Percentiles rank a stretch among this genome's conserved stretches.
Conservation (phyloP, 1,284 basidiomycete genomes). For the Heterobasidion occidentale region DNA sequence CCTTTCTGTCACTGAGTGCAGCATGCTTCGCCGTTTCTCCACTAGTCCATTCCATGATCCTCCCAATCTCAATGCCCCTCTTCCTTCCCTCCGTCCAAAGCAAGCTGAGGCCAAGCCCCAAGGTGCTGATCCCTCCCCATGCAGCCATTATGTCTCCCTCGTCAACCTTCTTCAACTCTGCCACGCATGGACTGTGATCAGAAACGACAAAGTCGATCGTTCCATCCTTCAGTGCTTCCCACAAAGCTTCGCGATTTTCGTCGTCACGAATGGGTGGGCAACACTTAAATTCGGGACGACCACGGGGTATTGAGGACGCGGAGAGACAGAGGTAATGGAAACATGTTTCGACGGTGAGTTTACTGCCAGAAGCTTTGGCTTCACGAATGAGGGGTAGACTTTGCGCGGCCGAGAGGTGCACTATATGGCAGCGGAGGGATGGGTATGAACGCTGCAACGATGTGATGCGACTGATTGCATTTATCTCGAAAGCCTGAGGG, state of each 20-base stretch:
- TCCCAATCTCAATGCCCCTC: constrained; percentile 48
- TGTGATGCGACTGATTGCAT: constrained; percentile 73
- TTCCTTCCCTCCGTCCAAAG: constrained; percentile 75
- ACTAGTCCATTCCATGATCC: constrained; percentile 72
- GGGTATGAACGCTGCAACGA: constrained; percentile 56
- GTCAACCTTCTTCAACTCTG: constrained; percentile 75
- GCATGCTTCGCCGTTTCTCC: constrained; percentile 71
- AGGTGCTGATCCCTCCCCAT: constrained; percentile 88
- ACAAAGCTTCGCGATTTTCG: constrained; percentile 65
- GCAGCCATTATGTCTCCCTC: constrained; percentile 78
- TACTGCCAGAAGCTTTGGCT: constrained; percentile 55
- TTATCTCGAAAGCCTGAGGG: constrained; percentile 68
- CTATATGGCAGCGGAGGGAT: constrained; percentile 79
- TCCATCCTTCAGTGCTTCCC: constrained; percentile 75
- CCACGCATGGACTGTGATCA: constrained; percentile 88
- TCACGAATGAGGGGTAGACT: constrained; percentile 71
- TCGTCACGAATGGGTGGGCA: constrained; percentile 86
- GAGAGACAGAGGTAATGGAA: constrained; percentile 86
- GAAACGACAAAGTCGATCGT: constrained; percentile 87
- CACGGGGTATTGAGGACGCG: constrained; percentile 57
- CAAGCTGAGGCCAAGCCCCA: constrained; percentile 82
- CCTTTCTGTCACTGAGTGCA: constrained; percentile 63
- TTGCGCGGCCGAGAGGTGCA: constrained; percentile 81
- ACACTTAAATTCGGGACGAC: constrained; percentile 83
- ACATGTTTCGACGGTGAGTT: constrained; percentile 87